Evolutionary conservation across 176 grass and related monocot genomes (phyloP), one percentile per base, ranked within the genome.

Genomic region (Zoysia japonica): DNA sequence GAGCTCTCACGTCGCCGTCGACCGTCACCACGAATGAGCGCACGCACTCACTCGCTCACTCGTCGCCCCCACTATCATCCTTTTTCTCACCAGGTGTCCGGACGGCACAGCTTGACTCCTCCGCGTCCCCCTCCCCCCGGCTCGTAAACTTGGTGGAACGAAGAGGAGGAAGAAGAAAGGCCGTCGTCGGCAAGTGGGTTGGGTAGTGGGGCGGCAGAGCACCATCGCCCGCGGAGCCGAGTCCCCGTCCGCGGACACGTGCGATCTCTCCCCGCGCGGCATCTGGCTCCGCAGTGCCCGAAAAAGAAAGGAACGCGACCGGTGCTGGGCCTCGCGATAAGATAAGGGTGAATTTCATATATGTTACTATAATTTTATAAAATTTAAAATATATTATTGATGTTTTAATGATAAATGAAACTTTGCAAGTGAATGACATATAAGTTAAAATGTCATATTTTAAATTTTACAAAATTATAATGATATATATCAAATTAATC

Each of bases 141-240:
- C 5, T 45, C 6, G 2, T 45, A 45, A 4, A 45, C 44, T 45
- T 45, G 6, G 5, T 56, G 17, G 16, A 10, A 49, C 47, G 7
- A 57, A 20, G 55, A 16, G 55, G 55, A 57, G 2, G 3, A 15
- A 7, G 55, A 19, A 57, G 2, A 17, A 19, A 2, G 2, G 16
- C 16, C 11, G 11, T 17, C 69, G 71, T 82, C 85, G 85, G 72
- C 78, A 70, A 77, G 78, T 87, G 84, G 64, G 64, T 11, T 52
- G 52, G n/a, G 38, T 70, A 64, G 65, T 70, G 78, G 78, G 72
- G 65, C 72, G 85, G 65, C 78, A 6, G n/a, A 20, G 45, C 46
- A 70, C 45, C 55, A 55, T 28, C 37, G 67, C 54, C 54, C 61
- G 48, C 40, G 6, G 8, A 41, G 70, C 39, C 61, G 40, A 35